Evolutionary conservation across 805 yeast species (phyloP), one percentile per base, ranked within the genome.

Genomic region (Pichia insulana): DNA sequence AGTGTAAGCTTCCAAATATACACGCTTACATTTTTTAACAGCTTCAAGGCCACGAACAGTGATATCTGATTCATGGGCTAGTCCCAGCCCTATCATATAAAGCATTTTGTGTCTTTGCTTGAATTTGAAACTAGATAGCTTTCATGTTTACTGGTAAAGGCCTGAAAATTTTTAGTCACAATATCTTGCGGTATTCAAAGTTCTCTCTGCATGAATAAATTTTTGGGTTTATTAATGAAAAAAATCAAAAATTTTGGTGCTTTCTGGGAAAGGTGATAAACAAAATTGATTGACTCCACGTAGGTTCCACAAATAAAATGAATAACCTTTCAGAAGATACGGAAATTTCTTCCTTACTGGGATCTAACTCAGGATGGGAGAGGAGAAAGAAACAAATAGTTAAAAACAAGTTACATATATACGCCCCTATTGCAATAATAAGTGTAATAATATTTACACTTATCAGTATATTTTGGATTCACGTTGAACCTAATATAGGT

Each of bases 1-100:
- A 3, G 98, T 90, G 63, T 90, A 90, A 3, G 95, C 97, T 65
- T 90, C 98, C 43, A 92, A 68, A 54, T 90, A 90, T n/a, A 90
- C 95, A 34, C 96, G 71, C 55, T 83, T 78, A 65, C 97, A 88
- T 59, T 71, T 74, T 55, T 74, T 81, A 43, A 92, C 88, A 3
- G 81, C 75, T 55, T 90, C 88, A 25, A 92, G 70, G 2, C 98
- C 98, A 53, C 97, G 80, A 13, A 90, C 96, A 1, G 97, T 89
- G 56, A 90, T 88, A 59, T 90, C 98, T 13, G 80, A 68, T 51
- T 78, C 92, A 56, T 88, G 80, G 3, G 96, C 86, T 37, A 90
- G 74, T 3, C 98, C 98, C 42, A 90, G 69, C 12, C 98, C 98
- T 45, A 90, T 78, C 48, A 90, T 73, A 60, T 90, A 92, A 36